Base-by-base conservation (phyloP, 83 land plant genomes). In the Larix sibirica region DNA sequence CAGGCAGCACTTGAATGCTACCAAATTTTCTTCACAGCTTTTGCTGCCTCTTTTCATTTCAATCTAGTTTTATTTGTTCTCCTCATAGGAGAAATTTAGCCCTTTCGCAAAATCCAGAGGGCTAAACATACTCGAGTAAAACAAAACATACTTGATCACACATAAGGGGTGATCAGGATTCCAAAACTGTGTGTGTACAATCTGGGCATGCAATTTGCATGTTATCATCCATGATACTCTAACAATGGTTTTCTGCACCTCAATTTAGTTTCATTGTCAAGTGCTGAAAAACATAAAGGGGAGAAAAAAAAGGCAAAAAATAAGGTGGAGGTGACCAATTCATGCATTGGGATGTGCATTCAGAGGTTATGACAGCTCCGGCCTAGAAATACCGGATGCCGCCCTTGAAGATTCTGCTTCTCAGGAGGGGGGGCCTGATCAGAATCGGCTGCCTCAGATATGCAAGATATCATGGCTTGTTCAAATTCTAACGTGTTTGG, bases 401-500 rank as follows among this genome's bases (percentile, higher is more conserved):
- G 84, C 81, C 83, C 86, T 54, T 83, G 80, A 42, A 63, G n/a
- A 64, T 84, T 78, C 58, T 69, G 82, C n/a, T 13, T 17, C 28
- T 58, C 31, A 9, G 83, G 47, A 12, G 54, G 65, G 18, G 6
- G 4, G 42, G 40, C 21, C 42, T 70, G 44, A 36, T 16, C 47
- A 33, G 74, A 33, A 69, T 69, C 14, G 21, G 74, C 4, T 3
- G 74, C 74, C 31, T 67, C 36, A 7, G 87, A 60, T 71, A 85
- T 86, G 14, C 86, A 84, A 69, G 88, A 86, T 4, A 87, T 59
- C 26, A 88, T 83, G 24, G 90, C 88, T 7, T 88, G 88, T 66
- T 88, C 86, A 75, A 88, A 86, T 13, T 69, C 89, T 4, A 78
- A 26, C 66, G 17, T 79, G 54, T 90, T 87, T 44, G 92, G 92